Base-by-base conservation (phyloP, 495 filamentous ascomycete species). In the Penicillium cinerascens region DNA sequence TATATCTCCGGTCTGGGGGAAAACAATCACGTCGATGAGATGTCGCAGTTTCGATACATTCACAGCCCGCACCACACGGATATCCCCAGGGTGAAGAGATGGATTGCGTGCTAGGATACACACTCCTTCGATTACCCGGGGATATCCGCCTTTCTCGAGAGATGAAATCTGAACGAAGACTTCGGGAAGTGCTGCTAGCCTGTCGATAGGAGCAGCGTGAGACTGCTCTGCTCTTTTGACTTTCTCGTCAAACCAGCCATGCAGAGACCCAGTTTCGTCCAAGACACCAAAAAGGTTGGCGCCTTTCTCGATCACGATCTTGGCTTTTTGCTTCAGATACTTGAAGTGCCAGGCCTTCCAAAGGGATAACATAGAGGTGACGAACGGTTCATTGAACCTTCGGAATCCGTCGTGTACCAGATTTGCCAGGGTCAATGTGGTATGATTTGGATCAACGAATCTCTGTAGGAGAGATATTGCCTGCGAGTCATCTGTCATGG, bases 21-120 rank as follows among this genome's bases (percentile, higher is more conserved):
- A 83, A 5, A 96, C 91, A 18, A 97, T 86, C 11, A 93, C 88
- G 61, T 97, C 83, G 25, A 81, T 79, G 5, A 97, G 78, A 58
- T 96, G 87, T 29, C 78, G 76, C 6, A 99, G 77, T 9, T 72
- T 72, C 3, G 85, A 83, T 7, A 84, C 74, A 57, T 97, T 82
- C 13, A 97, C 87, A 9, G 93, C 95, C 35, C 79, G 75, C 11
- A 96, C 92, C 6, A 96, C 85, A 16, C 93, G 85, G 33, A 97
- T 82, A 66, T 97, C 93, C 2, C 93, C 93, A 0, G 92, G 88
- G 60, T 99, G 93, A 8, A 99, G 82, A 0, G 92, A 96, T 2
- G 93, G 93, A 56, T 97, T 99, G 4, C 93, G 86, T 13, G 89
- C 91, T 2, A 97, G 75, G 22, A 96, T 68, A 62, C 93, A 97